Conservation (phyloP, 164 flowering plant genomes). For the Vitis cinerea region DNA sequence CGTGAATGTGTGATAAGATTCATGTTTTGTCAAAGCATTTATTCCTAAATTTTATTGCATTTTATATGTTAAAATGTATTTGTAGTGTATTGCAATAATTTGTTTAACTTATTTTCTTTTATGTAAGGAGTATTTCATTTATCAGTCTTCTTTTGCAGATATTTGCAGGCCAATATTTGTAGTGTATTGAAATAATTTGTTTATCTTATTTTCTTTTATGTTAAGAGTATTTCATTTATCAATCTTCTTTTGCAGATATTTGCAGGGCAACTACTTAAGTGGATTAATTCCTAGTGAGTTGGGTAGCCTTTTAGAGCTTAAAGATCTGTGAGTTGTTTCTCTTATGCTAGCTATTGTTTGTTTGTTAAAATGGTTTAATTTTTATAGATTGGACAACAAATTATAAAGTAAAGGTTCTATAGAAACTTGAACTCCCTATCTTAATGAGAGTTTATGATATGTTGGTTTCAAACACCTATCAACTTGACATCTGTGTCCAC, state of each 20-base stretch:
- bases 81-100: too few relatives aligned
- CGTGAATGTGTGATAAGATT: too few relatives aligned
- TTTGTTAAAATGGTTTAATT: not conserved
- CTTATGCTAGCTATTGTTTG: not conserved
- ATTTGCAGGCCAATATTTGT: slow-evolving; percentile 66
- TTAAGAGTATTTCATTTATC: not conserved
- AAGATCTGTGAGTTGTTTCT: slow-evolving; percentile 59
- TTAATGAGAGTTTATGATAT: too few relatives aligned
- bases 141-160: slow-evolving; percentile 42
- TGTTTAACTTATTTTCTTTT: not conserved
- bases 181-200: not conserved
- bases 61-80: too few relatives aligned
- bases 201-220: not conserved
- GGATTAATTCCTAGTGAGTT: slow-evolving; percentile 71
- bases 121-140: not conserved
- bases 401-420: not conserved
- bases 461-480: too few relatives aligned
- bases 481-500: too few relatives aligned
- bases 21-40: too few relatives aligned
- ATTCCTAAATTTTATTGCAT: too few relatives aligned
- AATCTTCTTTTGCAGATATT: slow-evolving; percentile 48
- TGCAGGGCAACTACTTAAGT: slow-evolving; percentile 92
- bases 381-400: not conserved
- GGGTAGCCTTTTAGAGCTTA: slow-evolving; percentile 64
- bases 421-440: not conserved